Conservation (phyloP, 768 basidiomycete species). For the Porpolomopsis calyptriformis region DNA sequence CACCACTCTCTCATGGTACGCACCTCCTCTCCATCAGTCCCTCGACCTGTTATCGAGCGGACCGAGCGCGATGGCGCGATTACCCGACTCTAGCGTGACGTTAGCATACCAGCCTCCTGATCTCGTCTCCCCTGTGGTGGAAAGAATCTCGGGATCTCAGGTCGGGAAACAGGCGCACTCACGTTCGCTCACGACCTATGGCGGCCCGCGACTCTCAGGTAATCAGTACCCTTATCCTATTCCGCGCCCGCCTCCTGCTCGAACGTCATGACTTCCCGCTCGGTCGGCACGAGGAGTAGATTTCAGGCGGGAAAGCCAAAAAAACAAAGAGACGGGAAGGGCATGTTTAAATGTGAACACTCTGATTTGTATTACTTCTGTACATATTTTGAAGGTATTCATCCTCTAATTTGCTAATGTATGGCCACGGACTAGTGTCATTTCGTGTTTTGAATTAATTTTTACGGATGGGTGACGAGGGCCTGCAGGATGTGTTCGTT, state of each 20-base stretch:
- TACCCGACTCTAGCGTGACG: background rate
- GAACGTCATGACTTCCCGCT: background rate
- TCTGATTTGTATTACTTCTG: no score
- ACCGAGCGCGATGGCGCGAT: constrained; percentile 1
- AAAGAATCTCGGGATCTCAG: background rate
- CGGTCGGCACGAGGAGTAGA: no score
- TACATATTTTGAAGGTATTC: no score
- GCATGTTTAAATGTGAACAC: no score
- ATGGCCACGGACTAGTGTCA: no score
- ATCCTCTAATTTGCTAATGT: no score
- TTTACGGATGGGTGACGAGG: no score
- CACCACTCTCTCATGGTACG: constrained; percentile 4
- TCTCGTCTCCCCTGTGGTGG: background rate
- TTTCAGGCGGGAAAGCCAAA: no score
- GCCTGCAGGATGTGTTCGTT: no score
- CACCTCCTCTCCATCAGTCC: constrained; percentile 2
- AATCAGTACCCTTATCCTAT: background rate
- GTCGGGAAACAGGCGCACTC: background rate
- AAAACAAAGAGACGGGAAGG: no score
- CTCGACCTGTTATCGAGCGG: constrained; percentile 5
- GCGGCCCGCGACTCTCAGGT: background rate
- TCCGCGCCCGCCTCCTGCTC: background rate
- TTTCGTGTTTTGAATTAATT: no score
- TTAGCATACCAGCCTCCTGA: background rate
- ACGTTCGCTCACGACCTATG: background rate